phyloP scores from a whole-genome alignment of 108 stramenopile species.

The Cyclotella distinguenda region DNA sequence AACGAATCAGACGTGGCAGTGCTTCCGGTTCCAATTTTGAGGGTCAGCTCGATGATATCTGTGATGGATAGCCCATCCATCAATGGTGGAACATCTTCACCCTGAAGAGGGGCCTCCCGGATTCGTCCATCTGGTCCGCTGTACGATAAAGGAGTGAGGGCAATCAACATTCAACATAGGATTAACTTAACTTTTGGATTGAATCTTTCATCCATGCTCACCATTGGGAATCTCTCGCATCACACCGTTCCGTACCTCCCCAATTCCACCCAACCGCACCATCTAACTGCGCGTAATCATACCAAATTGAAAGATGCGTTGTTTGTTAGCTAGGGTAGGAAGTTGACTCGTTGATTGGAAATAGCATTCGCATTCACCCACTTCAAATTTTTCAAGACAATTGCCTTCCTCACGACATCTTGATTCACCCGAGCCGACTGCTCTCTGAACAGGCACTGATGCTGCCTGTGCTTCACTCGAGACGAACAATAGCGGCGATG shows the following conservation, averaged over 20 bases:
- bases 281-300: slow-evolving; percentile 36
- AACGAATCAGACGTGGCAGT: slow-evolving; percentile 50
- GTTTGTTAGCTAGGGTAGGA: no score
- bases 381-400: slow-evolving; percentile 74
- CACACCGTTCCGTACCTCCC: slow-evolving; percentile 84
- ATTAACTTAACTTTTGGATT: no score
- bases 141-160: neutral
- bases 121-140: slow-evolving; percentile 65
- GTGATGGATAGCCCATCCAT: slow-evolving; percentile 44
- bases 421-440: slow-evolving; percentile 72
- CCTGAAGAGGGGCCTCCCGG: slow-evolving; percentile 39
- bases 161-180: neutral
- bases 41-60: slow-evolving; percentile 51
- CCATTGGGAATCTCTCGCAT: slow-evolving; percentile 71
- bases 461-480: slow-evolving; percentile 29
- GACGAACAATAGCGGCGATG: slow-evolving; percentile 5
- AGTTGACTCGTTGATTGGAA: neutral
- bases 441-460: slow-evolving; percentile 59
- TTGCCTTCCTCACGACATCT: slow-evolving; percentile 71
- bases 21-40: slow-evolving; percentile 56
- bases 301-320: neutral
- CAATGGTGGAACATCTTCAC: slow-evolving; percentile 48
- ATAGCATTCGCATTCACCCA: neutral
- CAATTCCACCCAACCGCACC: slow-evolving; percentile 88
- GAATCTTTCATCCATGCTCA: no score